Base-by-base conservation (phyloP, 192 early-diverging fungal species). In the Geranomyces variabilis region DNA sequence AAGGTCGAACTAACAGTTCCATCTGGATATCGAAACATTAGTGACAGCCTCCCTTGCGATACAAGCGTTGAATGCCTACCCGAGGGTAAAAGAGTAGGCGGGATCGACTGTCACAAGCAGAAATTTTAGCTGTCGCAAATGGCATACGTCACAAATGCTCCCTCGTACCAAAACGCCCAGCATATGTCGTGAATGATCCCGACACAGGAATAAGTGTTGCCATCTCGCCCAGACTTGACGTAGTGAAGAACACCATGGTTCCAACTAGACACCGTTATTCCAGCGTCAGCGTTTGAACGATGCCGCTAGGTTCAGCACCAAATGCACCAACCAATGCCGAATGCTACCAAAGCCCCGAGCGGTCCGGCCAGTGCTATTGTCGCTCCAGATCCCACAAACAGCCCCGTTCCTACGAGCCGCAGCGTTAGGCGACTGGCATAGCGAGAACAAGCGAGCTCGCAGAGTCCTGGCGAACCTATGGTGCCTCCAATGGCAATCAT, bases 141-240 rank as follows among this genome's bases (percentile, higher is more conserved):
- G 4, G 51, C 17, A 7, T 53, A 17, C 7, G 51, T 53, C 4
- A 7, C 51, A 15, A 26, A 53, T 9, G 17, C 7, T 26, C 15
- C 51, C 24, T 19, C 58, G 3, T 46, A 45, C 63, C 63, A 67
- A 93, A 95, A 13, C 92, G 89, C 1, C 67, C 74, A 9, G 84
- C 80, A 67, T 81, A 77, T 26, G 73, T 64, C 8, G 51, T 69
- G 71, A 74, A 85, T 22, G 75, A 73, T 28, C 93, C 94, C 0
- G 92, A 86, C 0, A 91, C 84, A 7, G 94, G 92, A 51, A 96
- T 88, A 44, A 88, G 87, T 0, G 94, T 88, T 0, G 91, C 85
- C 90, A 96, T 90, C 75, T 96, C 94, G 71, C 91, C 93, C 66
- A 96, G 83, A 71, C 89, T 90, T 8, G 89, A 93, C 77, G 90